These are phyloP conservation scores for Phytophthora hibernalis DNA, from an alignment of 352 stramenopile genomes.

Conservation along the genomic window DNA sequence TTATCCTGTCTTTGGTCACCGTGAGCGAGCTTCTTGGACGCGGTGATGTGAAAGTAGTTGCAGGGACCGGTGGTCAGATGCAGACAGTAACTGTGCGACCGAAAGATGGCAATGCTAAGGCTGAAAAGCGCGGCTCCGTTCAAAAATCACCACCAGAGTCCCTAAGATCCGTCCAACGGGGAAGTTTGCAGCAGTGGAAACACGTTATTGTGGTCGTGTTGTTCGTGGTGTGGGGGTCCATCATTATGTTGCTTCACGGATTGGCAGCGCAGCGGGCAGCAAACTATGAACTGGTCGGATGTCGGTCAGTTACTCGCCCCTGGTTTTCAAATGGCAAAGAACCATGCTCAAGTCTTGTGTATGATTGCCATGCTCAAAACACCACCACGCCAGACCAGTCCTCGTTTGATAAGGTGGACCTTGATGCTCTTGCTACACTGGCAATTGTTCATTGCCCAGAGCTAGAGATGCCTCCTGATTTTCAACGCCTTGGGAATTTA, in stretches of 20 bases:
- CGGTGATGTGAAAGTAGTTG: constrained; percentile 7
- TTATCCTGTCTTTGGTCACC: constrained; percentile 17
- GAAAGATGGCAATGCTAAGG: neutral
- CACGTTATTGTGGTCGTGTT: constrained; percentile 3
- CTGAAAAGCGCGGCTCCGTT: neutral
- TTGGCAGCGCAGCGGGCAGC: constrained; percentile 14
- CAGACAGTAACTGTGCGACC: constrained; percentile 5
- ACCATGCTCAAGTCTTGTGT: constrained; percentile 31
- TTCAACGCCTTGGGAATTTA: constrained; percentile 16
- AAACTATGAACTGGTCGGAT: constrained; percentile 21
- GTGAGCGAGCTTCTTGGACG: constrained; percentile 12
- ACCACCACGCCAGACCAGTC: constrained; percentile 9
- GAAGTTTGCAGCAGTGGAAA: constrained; percentile 19
- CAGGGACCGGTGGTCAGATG: neutral
- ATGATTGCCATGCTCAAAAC: constrained; percentile 15
- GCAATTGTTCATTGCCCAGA: constrained; percentile 22
- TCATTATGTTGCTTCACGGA: constrained; percentile 19
- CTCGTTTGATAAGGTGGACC: constrained; percentile 28
- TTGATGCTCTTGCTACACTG: constrained; percentile 4
- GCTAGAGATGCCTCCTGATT: constrained; percentile 14
- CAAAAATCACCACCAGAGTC: neutral
- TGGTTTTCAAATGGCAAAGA: constrained; percentile 36
- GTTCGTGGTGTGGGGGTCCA: constrained; percentile 25
- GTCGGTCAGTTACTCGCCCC: constrained; percentile 16
- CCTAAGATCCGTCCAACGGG: too few relatives aligned